Conservation (phyloP, 306 rosid species). For the Albizia julibrissin region DNA sequence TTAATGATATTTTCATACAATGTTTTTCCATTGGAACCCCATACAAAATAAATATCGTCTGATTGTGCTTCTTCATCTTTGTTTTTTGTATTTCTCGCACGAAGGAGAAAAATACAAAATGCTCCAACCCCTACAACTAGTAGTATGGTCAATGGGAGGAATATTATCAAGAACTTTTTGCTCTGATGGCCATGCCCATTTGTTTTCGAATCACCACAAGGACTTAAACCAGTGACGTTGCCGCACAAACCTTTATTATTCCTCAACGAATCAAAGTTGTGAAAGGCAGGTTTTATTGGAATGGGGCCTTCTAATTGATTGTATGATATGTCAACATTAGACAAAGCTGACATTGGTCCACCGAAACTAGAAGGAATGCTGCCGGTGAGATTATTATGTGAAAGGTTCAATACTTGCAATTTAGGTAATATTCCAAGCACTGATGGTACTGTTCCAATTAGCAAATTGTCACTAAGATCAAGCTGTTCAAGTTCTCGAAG, state of each 20-base stretch:
- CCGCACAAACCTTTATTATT: constrained; percentile 15
- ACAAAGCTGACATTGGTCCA: background rate
- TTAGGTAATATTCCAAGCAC: constrained; percentile 14
- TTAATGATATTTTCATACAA: background rate
- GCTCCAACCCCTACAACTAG: background rate
- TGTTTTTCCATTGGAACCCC: background rate
- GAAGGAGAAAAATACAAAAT: background rate
- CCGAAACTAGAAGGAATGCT: constrained; percentile 26
- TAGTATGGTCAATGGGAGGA: background rate
- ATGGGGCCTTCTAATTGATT: constrained; percentile 19
- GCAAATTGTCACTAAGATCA: background rate
- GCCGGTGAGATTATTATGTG: constrained; percentile 40
- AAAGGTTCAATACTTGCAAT: constrained; percentile 38
- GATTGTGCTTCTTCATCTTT: background rate
- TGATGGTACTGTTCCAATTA: constrained; percentile 24
- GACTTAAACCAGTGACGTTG: background rate
- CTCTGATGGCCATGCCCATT: background rate
- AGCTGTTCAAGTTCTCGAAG: background rate
- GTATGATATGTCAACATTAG: background rate
- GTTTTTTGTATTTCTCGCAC: background rate
- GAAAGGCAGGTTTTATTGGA: constrained; percentile 24
- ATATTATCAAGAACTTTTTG: background rate
- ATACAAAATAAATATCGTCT: background rate
- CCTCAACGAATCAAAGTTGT: background rate
- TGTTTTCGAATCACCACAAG: background rate